Conservation (phyloP, 2,329 filamentous ascomycete species). For the Sclerotinia spermophila region DNA sequence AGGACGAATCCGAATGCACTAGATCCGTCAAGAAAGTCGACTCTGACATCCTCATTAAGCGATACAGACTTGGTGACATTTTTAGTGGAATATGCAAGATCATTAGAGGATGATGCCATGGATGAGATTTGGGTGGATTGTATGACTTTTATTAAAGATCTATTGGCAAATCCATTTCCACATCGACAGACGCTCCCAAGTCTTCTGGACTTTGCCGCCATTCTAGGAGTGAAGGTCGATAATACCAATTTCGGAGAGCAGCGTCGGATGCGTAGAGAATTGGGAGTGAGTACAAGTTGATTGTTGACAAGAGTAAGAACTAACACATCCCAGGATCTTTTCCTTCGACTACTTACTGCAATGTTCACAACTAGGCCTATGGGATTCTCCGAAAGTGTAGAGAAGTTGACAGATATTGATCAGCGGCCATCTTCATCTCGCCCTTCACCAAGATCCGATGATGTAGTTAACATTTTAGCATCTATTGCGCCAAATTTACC, state of each 20-base stretch:
- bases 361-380: slow-evolving; percentile 87
- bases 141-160: slow-evolving; percentile 82
- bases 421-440: slow-evolving; percentile 25
- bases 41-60: slow-evolving; percentile 77
- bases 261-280: slow-evolving; percentile 81
- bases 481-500: slow-evolving; percentile 75
- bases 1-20: slow-evolving; percentile 80
- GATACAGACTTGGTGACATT: slow-evolving; percentile 86
- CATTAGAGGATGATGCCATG: slow-evolving; percentile 93
- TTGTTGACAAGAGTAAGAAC: background rate
- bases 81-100: slow-evolving; percentile 82
- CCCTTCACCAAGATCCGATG: slow-evolving; percentile 53
- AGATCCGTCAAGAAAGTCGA: slow-evolving; percentile 77
- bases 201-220: slow-evolving; percentile 82
- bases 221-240: slow-evolving; percentile 91
- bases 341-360: slow-evolving; percentile 82
- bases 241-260: slow-evolving; percentile 98
- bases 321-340: slow-evolving; percentile 64
- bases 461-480: slow-evolving; percentile 76
- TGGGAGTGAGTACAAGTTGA: slow-evolving; percentile 62
- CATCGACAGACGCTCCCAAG: slow-evolving; percentile 86
- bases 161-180: slow-evolving; percentile 89
- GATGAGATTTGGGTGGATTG: slow-evolving; percentile 98
- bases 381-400: slow-evolving; percentile 59
- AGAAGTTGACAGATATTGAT: slow-evolving; percentile 39